Evolutionary conservation across 2,329 filamentous ascomycete species (phyloP), one percentile per base, ranked within the genome.

Genomic region (Dendrostoma leiphaemia): DNA sequence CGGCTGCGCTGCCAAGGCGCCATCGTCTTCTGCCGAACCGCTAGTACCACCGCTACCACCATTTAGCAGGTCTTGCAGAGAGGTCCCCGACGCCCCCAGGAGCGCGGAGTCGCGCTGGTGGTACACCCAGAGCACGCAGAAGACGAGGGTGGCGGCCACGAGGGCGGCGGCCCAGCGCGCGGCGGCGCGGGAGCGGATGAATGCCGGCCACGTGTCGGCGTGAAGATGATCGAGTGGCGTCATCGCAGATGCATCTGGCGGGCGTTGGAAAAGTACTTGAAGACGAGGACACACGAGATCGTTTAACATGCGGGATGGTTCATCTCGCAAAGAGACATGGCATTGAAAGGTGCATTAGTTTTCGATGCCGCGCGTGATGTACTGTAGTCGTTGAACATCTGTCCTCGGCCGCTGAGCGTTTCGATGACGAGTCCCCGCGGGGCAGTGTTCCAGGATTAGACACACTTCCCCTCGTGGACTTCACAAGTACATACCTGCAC

Each of bases 121-220:
- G 28, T 50, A 29, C 4, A 32, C 5, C 48, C 48, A 50, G 17
- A 41, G 34, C 17, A 41, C 12, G 19, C 19, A 50, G 48, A 50
- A 13, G 13, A 50, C 17, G 7, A 41, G 10, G 13, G 26, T n/a
- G 26, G 35, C 28, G 28, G 29, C 48, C 10, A 50, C 17, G 6
- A 40, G 34, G 3, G 35, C 34, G 15, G 28, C 35, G 35, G 43
- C n/a, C 35, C 35, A 41, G 13, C 48, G 35, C n/a, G 48, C 28
- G 19, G 26, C 48, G 28, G 48, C 48, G 5, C 48, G 48, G 48
- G 48, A 50, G 26, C 29, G 48, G 48, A 50, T 24, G 17, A 43
- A 26, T 15, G 37, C 35, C 35, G 34, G 37, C 28, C 35, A 26
- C 26, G 28, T 12, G n/a, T n/a, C n/a, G n/a, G n/a, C n/a, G n/a